Conservation (phyloP, 139 green algal genomes). For the Chlorokybus atmophyticus region DNA sequence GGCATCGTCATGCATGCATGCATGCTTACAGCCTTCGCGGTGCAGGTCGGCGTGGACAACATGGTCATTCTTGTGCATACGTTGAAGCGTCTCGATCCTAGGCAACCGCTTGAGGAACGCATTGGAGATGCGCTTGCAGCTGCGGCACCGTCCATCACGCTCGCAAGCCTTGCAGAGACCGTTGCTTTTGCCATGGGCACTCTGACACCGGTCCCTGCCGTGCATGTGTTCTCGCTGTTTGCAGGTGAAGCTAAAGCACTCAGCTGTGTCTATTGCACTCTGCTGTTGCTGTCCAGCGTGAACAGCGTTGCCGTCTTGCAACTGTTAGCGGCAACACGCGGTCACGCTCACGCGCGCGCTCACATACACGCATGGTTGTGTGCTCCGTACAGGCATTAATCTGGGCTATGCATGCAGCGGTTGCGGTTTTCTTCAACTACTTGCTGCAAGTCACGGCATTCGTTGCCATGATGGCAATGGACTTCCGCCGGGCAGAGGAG, state of each 20-base stretch:
- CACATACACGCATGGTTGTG: too few relatives aligned
- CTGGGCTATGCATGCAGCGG: too few relatives aligned
- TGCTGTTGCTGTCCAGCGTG: too few relatives aligned
- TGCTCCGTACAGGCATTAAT: too few relatives aligned
- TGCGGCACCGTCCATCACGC: constrained; percentile 68
- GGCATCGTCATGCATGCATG: too few relatives aligned
- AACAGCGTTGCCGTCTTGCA: too few relatives aligned
- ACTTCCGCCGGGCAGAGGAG: constrained; percentile 1
- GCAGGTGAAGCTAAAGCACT: too few relatives aligned
- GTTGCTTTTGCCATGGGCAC: constrained; percentile 57
- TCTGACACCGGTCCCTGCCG: constrained; percentile 67
- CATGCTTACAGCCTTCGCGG: neutral
- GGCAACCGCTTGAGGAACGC: constrained; percentile 43
- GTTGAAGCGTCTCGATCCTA: too few relatives aligned
- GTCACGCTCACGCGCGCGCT: too few relatives aligned
- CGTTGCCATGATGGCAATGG: constrained; percentile 17
- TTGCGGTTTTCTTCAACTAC: constrained; percentile 71
- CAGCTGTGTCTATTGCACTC: too few relatives aligned
- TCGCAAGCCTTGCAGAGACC: constrained; percentile 57
- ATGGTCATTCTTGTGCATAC: constrained; percentile 83
- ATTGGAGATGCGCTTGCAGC: constrained; percentile 49
- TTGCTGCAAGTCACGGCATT: constrained; percentile 51
- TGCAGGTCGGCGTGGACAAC: constrained; percentile 76
- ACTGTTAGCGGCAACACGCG: too few relatives aligned
- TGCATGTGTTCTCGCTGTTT: constrained; percentile 68